Conservation (phyloP, 208 protist species). For the Trichomonas tenax region DNA sequence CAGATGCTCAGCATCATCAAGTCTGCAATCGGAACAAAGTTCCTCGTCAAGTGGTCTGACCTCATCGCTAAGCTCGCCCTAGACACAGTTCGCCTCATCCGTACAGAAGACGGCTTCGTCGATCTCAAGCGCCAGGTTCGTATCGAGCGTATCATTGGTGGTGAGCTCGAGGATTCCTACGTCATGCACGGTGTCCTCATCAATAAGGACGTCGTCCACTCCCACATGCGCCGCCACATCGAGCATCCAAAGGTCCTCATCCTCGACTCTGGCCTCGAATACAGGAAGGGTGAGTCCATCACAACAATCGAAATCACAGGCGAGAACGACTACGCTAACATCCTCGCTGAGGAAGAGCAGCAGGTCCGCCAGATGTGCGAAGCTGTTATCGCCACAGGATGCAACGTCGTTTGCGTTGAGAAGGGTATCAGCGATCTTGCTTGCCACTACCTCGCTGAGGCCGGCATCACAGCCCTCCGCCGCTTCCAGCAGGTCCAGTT, state of each 20-base stretch:
- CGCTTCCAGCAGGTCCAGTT: conserved; percentile 96
- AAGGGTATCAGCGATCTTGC: conserved; percentile 97
- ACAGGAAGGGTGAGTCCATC: conserved; percentile 96
- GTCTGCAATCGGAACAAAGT: conserved; percentile 76
- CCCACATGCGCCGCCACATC: conserved; percentile 85
- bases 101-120: conserved; percentile 23
- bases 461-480: conserved; percentile 86
- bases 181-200: conserved; percentile 96
- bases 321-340: conserved; percentile 81
- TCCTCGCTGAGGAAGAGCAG: conserved; percentile 95
- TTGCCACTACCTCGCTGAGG: conserved; percentile 81
- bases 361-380: conserved; percentile 85
- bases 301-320: conserved; percentile 90
- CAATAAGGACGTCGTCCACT: conserved; percentile 98
- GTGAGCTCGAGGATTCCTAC: conserved; percentile 81
- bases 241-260: conserved; percentile 93
- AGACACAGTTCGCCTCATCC: conserved; percentile 82
- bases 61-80: conserved; percentile 91
- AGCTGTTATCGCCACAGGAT: conserved; percentile 90
- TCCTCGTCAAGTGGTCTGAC: conserved; percentile 71
- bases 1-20: conserved; percentile 39
- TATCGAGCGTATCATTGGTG: conserved; percentile 95
- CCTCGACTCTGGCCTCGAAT: conserved; percentile 95
- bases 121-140: conserved; percentile 61
- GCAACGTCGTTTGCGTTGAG: conserved; percentile 97